Evolutionary conservation across 768 basidiomycete genomes (phyloP).

Genomic region (Agaricus subrufescens): DNA sequence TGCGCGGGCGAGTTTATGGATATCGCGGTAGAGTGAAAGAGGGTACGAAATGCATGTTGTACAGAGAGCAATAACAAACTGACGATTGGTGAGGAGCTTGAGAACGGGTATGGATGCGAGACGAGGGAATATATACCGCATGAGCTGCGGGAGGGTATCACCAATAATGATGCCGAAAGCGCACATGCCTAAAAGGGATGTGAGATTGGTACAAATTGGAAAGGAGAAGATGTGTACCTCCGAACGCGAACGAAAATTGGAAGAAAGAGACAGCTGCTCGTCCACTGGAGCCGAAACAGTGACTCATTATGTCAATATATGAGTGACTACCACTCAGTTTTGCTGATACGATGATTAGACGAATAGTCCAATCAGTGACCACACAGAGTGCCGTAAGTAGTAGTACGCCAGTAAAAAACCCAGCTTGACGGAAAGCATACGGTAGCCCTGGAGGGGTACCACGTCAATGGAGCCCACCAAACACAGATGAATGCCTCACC

Average conservation of each 20-base stretch:
- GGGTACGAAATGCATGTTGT: slow-evolving; percentile 91
- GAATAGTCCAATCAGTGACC: slow-evolving; percentile 97
- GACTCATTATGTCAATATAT: slow-evolving; percentile 93
- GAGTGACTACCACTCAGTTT: slow-evolving; percentile 91
- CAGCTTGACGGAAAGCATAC: slow-evolving; percentile 92
- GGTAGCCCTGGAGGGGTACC: slow-evolving; percentile 61
- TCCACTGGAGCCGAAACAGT: slow-evolving; percentile 89
- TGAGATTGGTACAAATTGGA: background rate
- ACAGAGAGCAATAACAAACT: slow-evolving; percentile 85
- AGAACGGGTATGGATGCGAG: slow-evolving; percentile 66
- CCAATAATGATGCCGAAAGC: slow-evolving; percentile 98
- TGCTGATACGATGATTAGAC: slow-evolving; percentile 91
- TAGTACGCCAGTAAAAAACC: slow-evolving; percentile 84
- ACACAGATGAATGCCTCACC: slow-evolving; percentile 35
- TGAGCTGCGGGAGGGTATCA: slow-evolving; percentile 94
- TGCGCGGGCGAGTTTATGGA: slow-evolving; percentile 92
- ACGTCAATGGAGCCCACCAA: background rate
- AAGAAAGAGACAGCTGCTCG: slow-evolving; percentile 93
- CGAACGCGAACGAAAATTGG: slow-evolving; percentile 97
- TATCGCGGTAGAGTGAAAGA: slow-evolving; percentile 92
- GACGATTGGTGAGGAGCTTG: slow-evolving; percentile 74
- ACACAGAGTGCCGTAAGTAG: slow-evolving; percentile 75
- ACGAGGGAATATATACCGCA: slow-evolving; percentile 78
- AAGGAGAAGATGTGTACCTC: slow-evolving; percentile 48
- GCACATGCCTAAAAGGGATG: slow-evolving; percentile 70